Percentiles rank a stretch among this genome's conserved stretches.
phyloP scores from a whole-genome alignment of 2,329 filamentous ascomycete genomes.

The Tothia fuscella region DNA sequence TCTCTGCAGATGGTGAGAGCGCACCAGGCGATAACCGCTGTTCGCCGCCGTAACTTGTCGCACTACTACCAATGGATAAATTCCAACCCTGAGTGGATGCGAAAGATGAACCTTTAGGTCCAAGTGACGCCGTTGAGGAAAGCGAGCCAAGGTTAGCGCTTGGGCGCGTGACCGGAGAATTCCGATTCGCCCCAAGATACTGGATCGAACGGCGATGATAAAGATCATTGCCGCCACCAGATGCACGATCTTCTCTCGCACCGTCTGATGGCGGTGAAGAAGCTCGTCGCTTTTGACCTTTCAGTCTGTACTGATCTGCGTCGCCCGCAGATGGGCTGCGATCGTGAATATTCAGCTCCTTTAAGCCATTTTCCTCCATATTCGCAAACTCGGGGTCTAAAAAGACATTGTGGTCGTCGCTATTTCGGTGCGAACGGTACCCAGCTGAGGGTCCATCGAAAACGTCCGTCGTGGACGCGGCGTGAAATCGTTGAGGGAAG shows the following conservation, averaged over 20 bases:
- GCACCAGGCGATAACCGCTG: constrained; percentile 49
- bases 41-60: constrained; percentile 51
- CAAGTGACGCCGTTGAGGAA: constrained; percentile 53
- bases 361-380: constrained; percentile 42
- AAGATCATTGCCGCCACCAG: constrained; percentile 34
- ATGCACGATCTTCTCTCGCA: constrained; percentile 33
- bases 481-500: constrained; percentile 33
- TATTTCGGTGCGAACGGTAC: constrained; percentile 43
- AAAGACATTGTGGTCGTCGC: constrained; percentile 50
- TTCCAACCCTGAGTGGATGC: constrained; percentile 19
- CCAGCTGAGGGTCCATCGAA: constrained; percentile 32
- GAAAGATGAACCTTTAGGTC: constrained; percentile 47
- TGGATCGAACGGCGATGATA: constrained; percentile 44
- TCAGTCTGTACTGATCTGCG: constrained; percentile 27
- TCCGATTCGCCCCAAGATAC: constrained; percentile 42
- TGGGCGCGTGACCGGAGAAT: constrained; percentile 42
- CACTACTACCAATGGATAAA: constrained; percentile 51
- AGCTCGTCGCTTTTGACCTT: constrained; percentile 51
- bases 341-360: constrained; percentile 42
- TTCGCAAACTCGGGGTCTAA: constrained; percentile 34
- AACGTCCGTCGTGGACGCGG: constrained; percentile 33
- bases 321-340: constrained; percentile 34
- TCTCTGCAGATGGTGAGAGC: constrained; percentile 45
- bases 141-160: constrained; percentile 47
- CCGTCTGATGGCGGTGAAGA: constrained; percentile 45